Percentiles rank a stretch among this genome's conserved stretches.
Conservation (phyloP, 371 early-diverging fungal genomes). For the Umbelopsis sp. region DNA sequence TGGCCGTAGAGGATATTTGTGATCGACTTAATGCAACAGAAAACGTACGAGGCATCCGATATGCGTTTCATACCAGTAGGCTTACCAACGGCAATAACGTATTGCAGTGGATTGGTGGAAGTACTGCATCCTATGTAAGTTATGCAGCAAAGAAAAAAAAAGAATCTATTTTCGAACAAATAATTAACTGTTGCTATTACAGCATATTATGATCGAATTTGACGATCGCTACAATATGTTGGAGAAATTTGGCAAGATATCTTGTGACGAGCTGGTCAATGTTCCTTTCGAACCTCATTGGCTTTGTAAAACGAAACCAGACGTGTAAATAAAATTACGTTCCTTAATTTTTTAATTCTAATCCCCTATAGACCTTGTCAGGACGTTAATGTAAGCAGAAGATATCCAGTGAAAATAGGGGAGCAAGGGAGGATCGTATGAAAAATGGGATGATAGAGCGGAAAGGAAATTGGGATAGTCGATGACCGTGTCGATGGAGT, state of each 20-base stretch:
- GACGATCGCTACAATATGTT: slow-evolving; percentile 35
- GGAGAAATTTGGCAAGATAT: slow-evolving; percentile 4
- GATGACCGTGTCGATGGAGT: no score
- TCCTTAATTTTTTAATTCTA: no score
- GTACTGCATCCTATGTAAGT: slow-evolving; percentile 15
- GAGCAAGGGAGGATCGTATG: not conserved
- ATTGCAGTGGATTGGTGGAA: slow-evolving; percentile 2
- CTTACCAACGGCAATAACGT: slow-evolving; percentile 7
- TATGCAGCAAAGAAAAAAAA: not conserved
- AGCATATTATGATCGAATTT: slow-evolving; percentile 37
- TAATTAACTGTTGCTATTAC: not conserved
- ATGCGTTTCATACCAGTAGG: slow-evolving; percentile 38
- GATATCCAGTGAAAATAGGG: not conserved
- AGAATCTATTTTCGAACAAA: not conserved
- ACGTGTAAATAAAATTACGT: not conserved
- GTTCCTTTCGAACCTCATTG: slow-evolving; percentile 3
- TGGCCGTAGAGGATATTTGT: slow-evolving; percentile 35
- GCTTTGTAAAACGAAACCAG: not conserved
- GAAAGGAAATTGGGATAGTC: not conserved
- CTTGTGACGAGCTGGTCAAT: slow-evolving; percentile 10
- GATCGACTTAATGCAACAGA: slow-evolving; percentile 50
- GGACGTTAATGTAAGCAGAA: not conserved
- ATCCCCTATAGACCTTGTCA: no score
- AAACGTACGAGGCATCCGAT: slow-evolving; percentile 51
- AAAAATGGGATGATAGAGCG: not conserved